Base-by-base conservation (phyloP, 2,329 filamentous ascomycete genomes). In the Paecilomyces variotii region DNA sequence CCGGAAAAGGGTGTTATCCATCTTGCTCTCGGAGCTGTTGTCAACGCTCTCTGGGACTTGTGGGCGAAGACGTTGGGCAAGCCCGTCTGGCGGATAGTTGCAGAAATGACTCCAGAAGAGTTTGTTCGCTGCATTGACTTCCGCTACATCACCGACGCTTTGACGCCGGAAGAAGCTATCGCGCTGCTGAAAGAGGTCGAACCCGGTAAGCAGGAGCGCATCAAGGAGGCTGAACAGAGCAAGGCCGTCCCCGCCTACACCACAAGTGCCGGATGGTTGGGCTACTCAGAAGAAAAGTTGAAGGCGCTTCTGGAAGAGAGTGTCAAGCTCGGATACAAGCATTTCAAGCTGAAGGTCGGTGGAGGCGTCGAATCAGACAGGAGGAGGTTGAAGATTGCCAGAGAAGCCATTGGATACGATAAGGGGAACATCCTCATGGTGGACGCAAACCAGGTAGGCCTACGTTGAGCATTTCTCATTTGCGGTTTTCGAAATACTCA, bases 1-100 rank as follows among this genome's bases (percentile, higher is more conserved):
- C 91, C 91, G 0, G 91, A 96, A 70, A 96, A 96, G 77, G 91
- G 91, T 60, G 91, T 96, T 52, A 95, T 95, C 66, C 91, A 96
- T 75, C 88, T 97, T 6, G 91, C 91, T 1, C 85, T 96, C 10
- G 91, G 90, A 30, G 89, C 91, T 51, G 88, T 96, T 14, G 89
- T 95, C 67, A 96, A 96, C 73, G 91, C 91, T 14, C 81, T 96
- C 67, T 96, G 91, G 91, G 91, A 96, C 74, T 84, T 96, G n/a
- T 96, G 91, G 91, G 91, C 90, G 57, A 96, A 95, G 79, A 83
- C 83, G 1, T 83, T 94, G 35, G 82, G 84, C 63, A 96, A 96
- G 79, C 92, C 91, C 2, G 90, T 96, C 12, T 96, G 91, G 92
- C 84, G 86, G 60, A 87, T 97, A 62, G 88, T 97, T 26, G 88